Evolutionary conservation across 495 filamentous ascomycete species (phyloP).

Genomic region (Geoglossum glabrum): DNA sequence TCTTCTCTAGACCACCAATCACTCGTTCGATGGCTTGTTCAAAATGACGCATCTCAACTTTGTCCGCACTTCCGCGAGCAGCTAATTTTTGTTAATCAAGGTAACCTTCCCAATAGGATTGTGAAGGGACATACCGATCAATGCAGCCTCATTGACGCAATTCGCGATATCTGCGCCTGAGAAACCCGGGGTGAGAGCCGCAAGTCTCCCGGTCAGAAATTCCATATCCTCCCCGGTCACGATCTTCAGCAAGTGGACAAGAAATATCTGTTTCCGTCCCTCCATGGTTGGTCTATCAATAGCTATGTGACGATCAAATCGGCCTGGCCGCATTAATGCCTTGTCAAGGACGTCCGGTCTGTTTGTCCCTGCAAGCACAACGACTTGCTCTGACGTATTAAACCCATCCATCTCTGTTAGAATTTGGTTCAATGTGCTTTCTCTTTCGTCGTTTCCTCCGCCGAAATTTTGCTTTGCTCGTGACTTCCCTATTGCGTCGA

Average conservation of each 20-base stretch:
- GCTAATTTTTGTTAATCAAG: conserved; percentile 27
- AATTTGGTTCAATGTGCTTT: conserved; percentile 93
- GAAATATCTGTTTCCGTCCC: conserved; percentile 88
- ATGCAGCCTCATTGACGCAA: conserved; percentile 89
- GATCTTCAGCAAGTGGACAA: conserved; percentile 80
- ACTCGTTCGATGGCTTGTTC: conserved; percentile 96
- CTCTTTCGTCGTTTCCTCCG: conserved; percentile 91
- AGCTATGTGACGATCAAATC: conserved; percentile 86
- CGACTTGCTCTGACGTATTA: conserved; percentile 91
- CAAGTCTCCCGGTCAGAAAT: conserved; percentile 64
- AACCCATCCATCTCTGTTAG: conserved; percentile 99
- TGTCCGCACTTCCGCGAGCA: conserved; percentile 56
- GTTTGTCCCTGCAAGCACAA: conserved; percentile 96
- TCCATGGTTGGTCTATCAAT: conserved; percentile 95
- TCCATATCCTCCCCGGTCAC: conserved; percentile 77
- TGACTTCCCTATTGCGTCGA: conserved; percentile 89
- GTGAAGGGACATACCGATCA: conserved; percentile 55
- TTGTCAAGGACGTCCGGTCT: conserved; percentile 84
- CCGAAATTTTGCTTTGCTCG: conserved; percentile 54
- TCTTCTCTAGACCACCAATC: conserved; percentile 89
- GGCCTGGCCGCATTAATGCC: conserved; percentile 86
- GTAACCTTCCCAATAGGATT: not conserved
- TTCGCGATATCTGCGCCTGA: conserved; percentile 96
- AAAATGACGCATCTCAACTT: conserved; percentile 72
- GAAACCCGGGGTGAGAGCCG: conserved; percentile 87